Evolutionary conservation across 176 grass and related monocot species (phyloP).

Genomic region (Alopecurus myosuroides): DNA sequence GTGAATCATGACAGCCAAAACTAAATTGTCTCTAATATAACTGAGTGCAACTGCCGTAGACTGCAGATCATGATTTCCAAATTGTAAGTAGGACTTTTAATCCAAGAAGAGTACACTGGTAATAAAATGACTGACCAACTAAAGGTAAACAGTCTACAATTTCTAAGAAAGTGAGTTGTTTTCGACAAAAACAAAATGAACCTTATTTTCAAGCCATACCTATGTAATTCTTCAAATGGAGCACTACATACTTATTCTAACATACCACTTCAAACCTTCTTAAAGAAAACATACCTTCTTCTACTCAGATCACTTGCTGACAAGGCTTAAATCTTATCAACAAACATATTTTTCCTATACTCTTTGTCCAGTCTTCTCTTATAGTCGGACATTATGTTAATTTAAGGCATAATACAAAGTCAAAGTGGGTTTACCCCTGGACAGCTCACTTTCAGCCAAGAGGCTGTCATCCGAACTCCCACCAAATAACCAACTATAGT

Average conservation of each 20-base stretch:
- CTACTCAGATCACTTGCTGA: background rate
- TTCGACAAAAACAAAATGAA: background rate
- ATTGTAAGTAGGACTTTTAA: background rate
- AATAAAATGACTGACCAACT: background rate
- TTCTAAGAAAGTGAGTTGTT: background rate
- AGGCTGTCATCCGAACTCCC: background rate
- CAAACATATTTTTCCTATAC: background rate
- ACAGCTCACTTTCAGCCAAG: background rate
- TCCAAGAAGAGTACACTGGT: background rate
- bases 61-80: background rate
- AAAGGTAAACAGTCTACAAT: background rate
- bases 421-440: background rate
- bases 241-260: background rate
- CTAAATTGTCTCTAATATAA: background rate
- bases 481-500: background rate
- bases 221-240: background rate
- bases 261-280: background rate
- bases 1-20: background rate
- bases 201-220: background rate
- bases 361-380: background rate
- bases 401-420: background rate
- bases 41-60: background rate
- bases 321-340: background rate
- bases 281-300: background rate
- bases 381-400: background rate